phyloP scores from a whole-genome alignment of 805 yeast species.

The Yarrowia hollandica region DNA sequence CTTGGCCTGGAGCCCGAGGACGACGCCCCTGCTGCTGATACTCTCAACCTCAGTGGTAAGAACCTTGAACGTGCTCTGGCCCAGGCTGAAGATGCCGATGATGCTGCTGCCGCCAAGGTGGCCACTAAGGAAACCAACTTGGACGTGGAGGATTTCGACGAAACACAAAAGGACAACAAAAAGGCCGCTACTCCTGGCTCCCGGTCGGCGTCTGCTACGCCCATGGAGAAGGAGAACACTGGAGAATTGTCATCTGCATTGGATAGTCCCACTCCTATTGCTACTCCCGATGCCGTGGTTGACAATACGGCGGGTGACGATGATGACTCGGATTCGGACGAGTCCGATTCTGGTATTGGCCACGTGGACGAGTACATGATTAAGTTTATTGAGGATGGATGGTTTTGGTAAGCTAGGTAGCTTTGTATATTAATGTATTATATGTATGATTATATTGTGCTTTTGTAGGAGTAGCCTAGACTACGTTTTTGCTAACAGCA shows the following conservation, averaged over 20 bases:
- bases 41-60: slow-evolving; percentile 36
- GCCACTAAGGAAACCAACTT: slow-evolving; percentile 84
- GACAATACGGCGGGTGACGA: neutral
- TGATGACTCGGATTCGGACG: slow-evolving; percentile 45
- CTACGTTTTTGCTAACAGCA: slow-evolving; percentile 37
- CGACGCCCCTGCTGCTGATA: slow-evolving; percentile 42
- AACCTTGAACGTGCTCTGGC: slow-evolving; percentile 64
- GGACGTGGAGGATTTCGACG: slow-evolving; percentile 84
- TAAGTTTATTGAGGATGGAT: slow-evolving; percentile 81
- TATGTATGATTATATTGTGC: neutral
- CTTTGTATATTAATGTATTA: slow-evolving; percentile 23
- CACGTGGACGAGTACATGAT: slow-evolving; percentile 98
- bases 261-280: slow-evolving; percentile 16
- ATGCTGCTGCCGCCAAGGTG: slow-evolving; percentile 73
- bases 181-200: slow-evolving; percentile 15
- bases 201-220: slow-evolving; percentile 38
- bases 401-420: slow-evolving; percentile 48
- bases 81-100: slow-evolving; percentile 89
- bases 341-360: slow-evolving; percentile 57
- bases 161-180: slow-evolving; percentile 40
- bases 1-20: slow-evolving; percentile 58
- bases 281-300: slow-evolving; percentile 1
- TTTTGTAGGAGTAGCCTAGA: neutral
- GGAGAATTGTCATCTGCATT: slow-evolving; percentile 32
- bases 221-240: slow-evolving; percentile 29